Percentiles rank a stretch among this genome's conserved stretches.
Conservation (phyloP, 1,284 basidiomycete genomes). For the Ustilago trichophora region DNA sequence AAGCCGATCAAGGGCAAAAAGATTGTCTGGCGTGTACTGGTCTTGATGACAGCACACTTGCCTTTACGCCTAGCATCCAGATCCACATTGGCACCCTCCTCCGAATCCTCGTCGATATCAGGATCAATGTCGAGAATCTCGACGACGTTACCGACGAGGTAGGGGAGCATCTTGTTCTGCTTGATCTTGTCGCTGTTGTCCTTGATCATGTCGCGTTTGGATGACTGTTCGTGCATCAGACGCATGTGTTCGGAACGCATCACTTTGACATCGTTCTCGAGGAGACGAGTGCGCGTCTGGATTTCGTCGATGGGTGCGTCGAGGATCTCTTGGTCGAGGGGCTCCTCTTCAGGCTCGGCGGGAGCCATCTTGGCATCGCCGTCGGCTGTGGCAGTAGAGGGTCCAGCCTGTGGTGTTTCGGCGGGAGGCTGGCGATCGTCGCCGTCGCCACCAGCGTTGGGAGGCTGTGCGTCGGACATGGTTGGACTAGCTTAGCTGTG, state of each 20-base stretch:
- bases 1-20: constrained; percentile 98
- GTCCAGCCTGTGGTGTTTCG: constrained; percentile 16
- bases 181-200: constrained; percentile 99
- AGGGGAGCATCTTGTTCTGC: constrained; percentile 98
- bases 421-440: constrained; percentile 18
- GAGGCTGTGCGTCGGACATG: constrained; percentile 47
- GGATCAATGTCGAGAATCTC: constrained; percentile 90
- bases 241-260: constrained; percentile 79
- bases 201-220: constrained; percentile 97
- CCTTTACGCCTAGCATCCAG: constrained; percentile 92
- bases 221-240: constrained; percentile 89
- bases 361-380: constrained; percentile 48
- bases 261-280: constrained; percentile 66
- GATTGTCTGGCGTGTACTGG: constrained; percentile 91
- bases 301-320: constrained; percentile 61
- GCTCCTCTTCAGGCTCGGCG: constrained; percentile 40
- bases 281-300: constrained; percentile 61
- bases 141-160: constrained; percentile 91
- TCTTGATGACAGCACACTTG: constrained; percentile 99
- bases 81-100: constrained; percentile 85
- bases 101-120: constrained; percentile 82
- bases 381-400: constrained; percentile 30
- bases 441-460: constrained; percentile 18
- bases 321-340: constrained; percentile 59
- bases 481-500: too few relatives aligned